These are phyloP conservation scores for Hymenoscyphus infarciens DNA, from an alignment of 2,329 filamentous ascomycete species.

Conservation along the genomic window DNA sequence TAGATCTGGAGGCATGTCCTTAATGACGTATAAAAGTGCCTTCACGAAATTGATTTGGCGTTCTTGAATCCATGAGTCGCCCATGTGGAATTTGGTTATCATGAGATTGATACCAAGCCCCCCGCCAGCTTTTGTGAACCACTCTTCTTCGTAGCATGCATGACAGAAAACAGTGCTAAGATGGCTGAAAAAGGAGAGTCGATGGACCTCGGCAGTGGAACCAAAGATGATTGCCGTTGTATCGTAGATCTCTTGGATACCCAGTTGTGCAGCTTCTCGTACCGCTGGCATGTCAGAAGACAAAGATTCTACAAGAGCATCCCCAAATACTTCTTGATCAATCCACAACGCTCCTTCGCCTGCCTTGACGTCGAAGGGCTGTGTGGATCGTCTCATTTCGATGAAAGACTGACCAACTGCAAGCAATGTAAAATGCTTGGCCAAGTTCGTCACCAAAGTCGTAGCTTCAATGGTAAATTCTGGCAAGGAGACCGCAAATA, in stretches of 20 bases:
- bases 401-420: conserved; percentile 85
- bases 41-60: conserved; percentile 86
- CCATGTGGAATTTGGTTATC: conserved; percentile 78
- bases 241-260: conserved; percentile 74
- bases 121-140: conserved; percentile 96
- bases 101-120: conserved; percentile 86
- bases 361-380: conserved; percentile 77
- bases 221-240: conserved; percentile 78
- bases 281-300: conserved; percentile 80
- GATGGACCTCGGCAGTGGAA: conserved; percentile 64
- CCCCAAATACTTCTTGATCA: conserved; percentile 80
- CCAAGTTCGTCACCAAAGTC: conserved; percentile 73
- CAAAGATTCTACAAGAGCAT: conserved; percentile 85
- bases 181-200: conserved; percentile 79
- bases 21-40: conserved; percentile 94
- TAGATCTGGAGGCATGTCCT: conserved; percentile 93
- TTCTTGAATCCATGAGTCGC: conserved; percentile 75
- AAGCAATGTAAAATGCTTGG: conserved; percentile 84
- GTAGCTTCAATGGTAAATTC: conserved; percentile 76
- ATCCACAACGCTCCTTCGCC: conserved; percentile 86
- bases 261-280: conserved; percentile 75
- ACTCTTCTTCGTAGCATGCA: conserved; percentile 95
- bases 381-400: conserved; percentile 70
- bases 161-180: conserved; percentile 85
- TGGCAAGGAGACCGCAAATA: conserved; percentile 78